Percentiles rank a stretch among this genome's conserved stretches.
Evolutionary conservation across 164 flowering plant species (phyloP).

Genomic region (Pachysandra terminalis): DNA sequence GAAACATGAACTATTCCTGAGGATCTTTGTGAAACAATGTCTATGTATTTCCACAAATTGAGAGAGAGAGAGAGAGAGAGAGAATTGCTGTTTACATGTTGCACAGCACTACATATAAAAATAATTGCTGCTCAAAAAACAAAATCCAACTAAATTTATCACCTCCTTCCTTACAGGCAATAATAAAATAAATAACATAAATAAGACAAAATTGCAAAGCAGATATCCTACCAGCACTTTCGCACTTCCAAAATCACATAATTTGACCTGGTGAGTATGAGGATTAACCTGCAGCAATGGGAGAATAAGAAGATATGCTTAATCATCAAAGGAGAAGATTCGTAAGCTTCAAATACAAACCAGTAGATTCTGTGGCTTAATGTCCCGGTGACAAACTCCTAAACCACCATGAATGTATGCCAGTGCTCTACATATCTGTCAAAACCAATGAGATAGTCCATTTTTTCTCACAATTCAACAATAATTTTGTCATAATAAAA

Average conservation of each 20-base stretch:
- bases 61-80: too few relatives aligned
- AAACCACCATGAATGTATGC: slow-evolving; percentile 62
- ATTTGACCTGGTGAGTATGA: slow-evolving; percentile 80
- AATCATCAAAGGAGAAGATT: not conserved
- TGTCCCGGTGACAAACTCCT: slow-evolving; percentile 78
- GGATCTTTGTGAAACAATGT: not conserved
- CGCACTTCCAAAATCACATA: slow-evolving; percentile 93
- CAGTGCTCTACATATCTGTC: slow-evolving; percentile 72
- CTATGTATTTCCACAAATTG: not conserved
- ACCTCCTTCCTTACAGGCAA: not conserved
- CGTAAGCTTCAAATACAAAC: slow-evolving; percentile 29
- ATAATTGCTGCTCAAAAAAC: not conserved
- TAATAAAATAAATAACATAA: not conserved
- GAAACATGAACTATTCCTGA: not conserved
- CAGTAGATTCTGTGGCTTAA: slow-evolving; percentile 80
- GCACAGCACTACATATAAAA: not conserved
- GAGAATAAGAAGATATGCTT: not conserved
- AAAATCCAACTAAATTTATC: not conserved
- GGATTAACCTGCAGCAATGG: slow-evolving; percentile 69
- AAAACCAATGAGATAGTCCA: slow-evolving; percentile 8
- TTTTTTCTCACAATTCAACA: not conserved
- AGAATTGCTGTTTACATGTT: not conserved
- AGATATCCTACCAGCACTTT: slow-evolving; percentile 64
- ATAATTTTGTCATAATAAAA: too few relatives aligned
- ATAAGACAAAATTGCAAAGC: not conserved